These are phyloP conservation scores for Candolleomyces efflorescens DNA, from an alignment of 768 basidiomycete species.

Conservation along the genomic window DNA sequence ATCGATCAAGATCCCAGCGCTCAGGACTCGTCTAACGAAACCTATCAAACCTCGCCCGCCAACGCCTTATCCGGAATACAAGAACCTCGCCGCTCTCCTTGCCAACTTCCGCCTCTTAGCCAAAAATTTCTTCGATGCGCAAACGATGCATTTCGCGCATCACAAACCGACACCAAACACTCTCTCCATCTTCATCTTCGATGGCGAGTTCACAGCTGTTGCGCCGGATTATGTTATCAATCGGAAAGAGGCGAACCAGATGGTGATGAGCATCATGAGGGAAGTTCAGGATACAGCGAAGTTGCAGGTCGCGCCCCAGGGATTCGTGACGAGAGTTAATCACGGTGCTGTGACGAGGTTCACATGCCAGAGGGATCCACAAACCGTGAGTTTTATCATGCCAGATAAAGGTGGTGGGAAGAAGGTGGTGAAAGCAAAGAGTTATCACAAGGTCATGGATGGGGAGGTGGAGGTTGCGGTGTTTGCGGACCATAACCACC, in stretches of 20 bases:
- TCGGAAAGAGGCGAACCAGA: slow-evolving; percentile 26
- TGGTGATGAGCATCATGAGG: slow-evolving; percentile 26
- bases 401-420: background rate
- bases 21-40: background rate
- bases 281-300: slow-evolving; percentile 30
- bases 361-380: slow-evolving; percentile 21
- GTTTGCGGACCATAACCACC: slow-evolving; percentile 51
- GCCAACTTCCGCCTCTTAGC: slow-evolving; percentile 22
- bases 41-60: slow-evolving; percentile 14
- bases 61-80: slow-evolving; percentile 32
- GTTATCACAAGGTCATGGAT: slow-evolving; percentile 31
- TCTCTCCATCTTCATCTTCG: slow-evolving; percentile 37
- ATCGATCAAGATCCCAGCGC: slow-evolving; percentile 2
- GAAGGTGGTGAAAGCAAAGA: slow-evolving; percentile 10
- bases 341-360: slow-evolving; percentile 35
- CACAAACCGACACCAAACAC: slow-evolving; percentile 11
- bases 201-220: slow-evolving; percentile 48
- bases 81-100: slow-evolving; percentile 25
- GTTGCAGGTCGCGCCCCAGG: slow-evolving; percentile 32
- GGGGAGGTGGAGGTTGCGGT: slow-evolving; percentile 56
- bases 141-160: slow-evolving; percentile 28
- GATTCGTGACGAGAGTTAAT: slow-evolving; percentile 25
- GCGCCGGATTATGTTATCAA: slow-evolving; percentile 32
- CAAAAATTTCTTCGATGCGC: slow-evolving; percentile 30
- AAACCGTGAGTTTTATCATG: slow-evolving; percentile 1